Base-by-base conservation (phyloP, 192 early-diverging fungal species). In the Jimgerdemannia lactiflua region DNA sequence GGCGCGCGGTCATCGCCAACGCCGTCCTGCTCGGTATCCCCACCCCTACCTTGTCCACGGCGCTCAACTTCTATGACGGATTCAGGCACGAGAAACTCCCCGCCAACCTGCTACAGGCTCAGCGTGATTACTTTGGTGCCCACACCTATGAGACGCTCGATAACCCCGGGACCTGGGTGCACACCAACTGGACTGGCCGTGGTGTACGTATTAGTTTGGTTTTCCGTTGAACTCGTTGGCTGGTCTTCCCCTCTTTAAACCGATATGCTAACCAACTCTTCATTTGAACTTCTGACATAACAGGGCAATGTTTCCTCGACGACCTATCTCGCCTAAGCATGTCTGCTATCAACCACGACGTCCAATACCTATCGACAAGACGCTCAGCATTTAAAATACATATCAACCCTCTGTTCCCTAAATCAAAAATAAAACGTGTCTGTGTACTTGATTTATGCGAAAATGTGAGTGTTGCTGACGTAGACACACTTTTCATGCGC, bases 91-190 rank as follows among this genome's bases (percentile, higher is more conserved):
- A 92, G 43, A 85, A 86, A 40, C 88, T 98, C 43, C 95, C 96
- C 42, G 97, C 97, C 78, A 97, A 98, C 93, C 85, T 99, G 81
- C 85, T 99, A 70, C 97, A 98, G 87, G 97, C 96, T 44, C 95
- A 94, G 86, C 93, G 97, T 85, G 97, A 99, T 85, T 99, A 96
- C 91, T 99, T 99, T 90, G 97, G 96, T 78, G 97, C 97, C 39
- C 97, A 98, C 89, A 96, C 95, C 41, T 98, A 96, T 84, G 94
- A 97, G 89, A 87, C 92, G 39, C 86, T 94, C 74, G 88, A 82
- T 78, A 85, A 86, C 78, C 91, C 92, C 63, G 94, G 94, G 65
- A 87, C 75, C 70, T 91, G 78, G 84, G 82, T 95, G 70, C 97
- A 99, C 92, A 94, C 96, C 84, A 99, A 99, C 95, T 99, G 96